Conservation (phyloP, 2,329 filamentous ascomycete genomes). For the Xylaria sp. region DNA sequence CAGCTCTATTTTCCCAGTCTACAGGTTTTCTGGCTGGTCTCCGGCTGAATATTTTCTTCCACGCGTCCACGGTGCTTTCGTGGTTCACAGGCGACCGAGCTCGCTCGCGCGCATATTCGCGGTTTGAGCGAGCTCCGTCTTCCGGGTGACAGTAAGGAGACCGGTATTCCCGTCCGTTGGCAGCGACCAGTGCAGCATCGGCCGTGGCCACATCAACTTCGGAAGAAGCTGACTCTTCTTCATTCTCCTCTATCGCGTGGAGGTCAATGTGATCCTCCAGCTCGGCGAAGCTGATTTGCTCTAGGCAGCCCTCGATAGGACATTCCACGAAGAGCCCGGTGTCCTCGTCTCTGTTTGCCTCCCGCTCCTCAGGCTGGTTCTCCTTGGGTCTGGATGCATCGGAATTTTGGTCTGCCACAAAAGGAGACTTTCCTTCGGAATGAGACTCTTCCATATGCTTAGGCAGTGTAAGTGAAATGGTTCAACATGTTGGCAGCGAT, state of each 20-base stretch:
- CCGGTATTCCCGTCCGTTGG: slow-evolving; percentile 30
- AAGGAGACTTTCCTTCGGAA: slow-evolving; percentile 44
- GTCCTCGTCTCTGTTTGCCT: slow-evolving; percentile 43
- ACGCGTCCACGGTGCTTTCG: slow-evolving; percentile 45
- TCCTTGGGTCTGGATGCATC: slow-evolving; percentile 6
- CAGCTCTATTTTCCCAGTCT: slow-evolving; percentile 6
- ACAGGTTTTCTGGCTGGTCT: slow-evolving; percentile 22
- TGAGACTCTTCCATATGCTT: slow-evolving; percentile 51
- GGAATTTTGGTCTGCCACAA: slow-evolving; percentile 36
- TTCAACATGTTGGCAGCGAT: not conserved
- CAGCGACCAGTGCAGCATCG: slow-evolving; percentile 4
- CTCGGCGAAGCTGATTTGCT: slow-evolving; percentile 63
- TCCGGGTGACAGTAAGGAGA: slow-evolving; percentile 37
- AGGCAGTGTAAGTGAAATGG: slow-evolving; percentile 24
- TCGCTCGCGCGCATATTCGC: slow-evolving; percentile 7
- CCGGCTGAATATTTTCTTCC: slow-evolving; percentile 48
- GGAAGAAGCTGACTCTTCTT: slow-evolving; percentile 51
- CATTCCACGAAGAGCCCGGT: slow-evolving; percentile 62
- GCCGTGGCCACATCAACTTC: slow-evolving; percentile 20
- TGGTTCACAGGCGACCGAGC: slow-evolving; percentile 28
- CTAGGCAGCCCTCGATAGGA: slow-evolving; percentile 67
- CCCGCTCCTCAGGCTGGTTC: slow-evolving; percentile 6
- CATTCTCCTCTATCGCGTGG: slow-evolving; percentile 63
- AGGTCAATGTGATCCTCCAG: slow-evolving; percentile 70
- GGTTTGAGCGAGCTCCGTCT: slow-evolving; percentile 21